These are phyloP conservation scores for Globisporangium megalacanthum DNA, from an alignment of 352 stramenopile genomes.

Conservation along the genomic window DNA sequence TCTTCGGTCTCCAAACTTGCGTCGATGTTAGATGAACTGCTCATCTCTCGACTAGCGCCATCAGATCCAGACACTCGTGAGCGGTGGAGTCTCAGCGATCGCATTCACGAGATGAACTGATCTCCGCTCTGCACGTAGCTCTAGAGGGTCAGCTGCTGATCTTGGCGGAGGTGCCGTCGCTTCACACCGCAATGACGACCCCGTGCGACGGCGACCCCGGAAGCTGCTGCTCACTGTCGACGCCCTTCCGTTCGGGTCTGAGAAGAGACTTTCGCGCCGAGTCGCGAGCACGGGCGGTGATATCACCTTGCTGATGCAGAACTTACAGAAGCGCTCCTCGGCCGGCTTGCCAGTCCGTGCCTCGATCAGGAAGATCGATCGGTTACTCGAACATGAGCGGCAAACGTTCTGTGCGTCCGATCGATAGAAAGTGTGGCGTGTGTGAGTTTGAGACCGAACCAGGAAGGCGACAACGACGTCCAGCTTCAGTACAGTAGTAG, in stretches of 20 bases:
- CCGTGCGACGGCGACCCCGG: too few species aligned
- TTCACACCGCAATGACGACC: neutral
- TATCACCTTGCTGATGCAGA: slow-evolving; percentile 5
- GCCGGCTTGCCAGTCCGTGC: neutral
- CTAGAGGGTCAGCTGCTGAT: neutral
- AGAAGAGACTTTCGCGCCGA: neutral
- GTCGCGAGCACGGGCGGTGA: neutral
- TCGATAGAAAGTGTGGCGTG: too few species aligned
- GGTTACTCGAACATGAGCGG: slow-evolving; percentile 19
- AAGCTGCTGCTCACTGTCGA: neutral
- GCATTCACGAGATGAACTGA: neutral
- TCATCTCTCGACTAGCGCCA: too few species aligned
- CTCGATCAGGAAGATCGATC: slow-evolving; percentile 5
- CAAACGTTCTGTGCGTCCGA: slow-evolving; percentile 32
- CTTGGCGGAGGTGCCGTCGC: too few species aligned
- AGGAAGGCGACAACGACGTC: too few species aligned
- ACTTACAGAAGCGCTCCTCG: slow-evolving; percentile 8
- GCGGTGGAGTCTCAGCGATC: neutral
- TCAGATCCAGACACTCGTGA: neutral
- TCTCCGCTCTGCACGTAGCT: neutral
- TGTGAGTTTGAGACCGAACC: too few species aligned
- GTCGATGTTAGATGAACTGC: too few species aligned
- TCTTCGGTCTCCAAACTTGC: too few species aligned
- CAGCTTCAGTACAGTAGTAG: too few species aligned
- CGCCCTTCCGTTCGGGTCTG: neutral